Percentiles rank a stretch among this genome's conserved stretches.
These are phyloP conservation scores for Leishmania guyanensis DNA, from an alignment of 208 protist genomes.

Conservation along the genomic window DNA sequence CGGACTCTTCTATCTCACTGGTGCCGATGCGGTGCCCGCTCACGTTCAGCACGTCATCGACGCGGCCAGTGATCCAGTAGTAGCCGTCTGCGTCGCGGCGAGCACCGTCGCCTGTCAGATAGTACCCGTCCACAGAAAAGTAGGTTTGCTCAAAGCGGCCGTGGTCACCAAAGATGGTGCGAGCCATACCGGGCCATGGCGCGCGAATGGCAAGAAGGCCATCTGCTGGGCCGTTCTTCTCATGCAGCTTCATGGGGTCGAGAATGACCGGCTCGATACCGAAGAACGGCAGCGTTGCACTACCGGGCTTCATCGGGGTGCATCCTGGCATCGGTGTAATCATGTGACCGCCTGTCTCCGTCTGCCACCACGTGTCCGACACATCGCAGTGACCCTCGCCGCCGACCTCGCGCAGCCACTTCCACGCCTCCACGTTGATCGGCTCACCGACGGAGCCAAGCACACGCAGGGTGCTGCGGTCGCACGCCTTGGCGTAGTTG, in stretches of 20 bases:
- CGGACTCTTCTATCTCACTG: constrained; percentile 95
- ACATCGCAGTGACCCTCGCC: constrained; percentile 91
- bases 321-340: constrained; percentile 95
- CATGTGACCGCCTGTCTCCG: constrained; percentile 97
- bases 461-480: constrained; percentile 86
- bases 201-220: constrained; percentile 89
- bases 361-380: constrained; percentile 99
- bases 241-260: constrained; percentile 54
- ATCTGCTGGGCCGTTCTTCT: constrained; percentile 60
- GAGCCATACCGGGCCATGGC: constrained; percentile 94
- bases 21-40: constrained; percentile 97
- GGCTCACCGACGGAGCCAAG: constrained; percentile 98
- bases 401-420: constrained; percentile 94
- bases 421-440: constrained; percentile 95
- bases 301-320: constrained; percentile 95
- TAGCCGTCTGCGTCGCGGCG: constrained; percentile 96
- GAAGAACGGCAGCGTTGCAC: constrained; percentile 97
- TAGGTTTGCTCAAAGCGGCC: constrained; percentile 93
- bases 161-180: constrained; percentile 92
- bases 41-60: constrained; percentile 98
- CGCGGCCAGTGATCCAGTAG: constrained; percentile 97
- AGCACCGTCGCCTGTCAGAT: constrained; percentile 97
- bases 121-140: constrained; percentile 93
- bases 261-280: constrained; percentile 94
- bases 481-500: constrained; percentile 63